Conservation (phyloP, 495 filamentous ascomycete species). For the Hyaloscypha hepaticicola region DNA sequence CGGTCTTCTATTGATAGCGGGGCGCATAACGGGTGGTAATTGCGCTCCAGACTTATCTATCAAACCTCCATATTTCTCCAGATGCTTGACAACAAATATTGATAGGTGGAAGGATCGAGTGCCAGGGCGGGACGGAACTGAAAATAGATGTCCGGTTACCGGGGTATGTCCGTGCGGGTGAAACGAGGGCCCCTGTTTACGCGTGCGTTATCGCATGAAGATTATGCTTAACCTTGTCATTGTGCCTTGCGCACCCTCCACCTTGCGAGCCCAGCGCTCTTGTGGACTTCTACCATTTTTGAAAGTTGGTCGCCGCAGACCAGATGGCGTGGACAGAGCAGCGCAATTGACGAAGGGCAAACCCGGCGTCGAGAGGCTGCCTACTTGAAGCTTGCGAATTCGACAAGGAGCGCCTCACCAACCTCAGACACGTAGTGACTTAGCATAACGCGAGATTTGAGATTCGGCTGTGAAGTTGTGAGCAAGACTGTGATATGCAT, state of each 20-base stretch:
- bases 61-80: not conserved
- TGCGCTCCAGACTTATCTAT: slow-evolving; percentile 8
- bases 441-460: not conserved
- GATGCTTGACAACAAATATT: not conserved
- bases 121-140: not conserved
- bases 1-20: not conserved
- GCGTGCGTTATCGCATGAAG: not conserved
- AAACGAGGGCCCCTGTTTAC: not conserved
- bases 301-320: not conserved
- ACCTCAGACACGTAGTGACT: not conserved
- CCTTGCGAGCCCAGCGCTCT: not conserved
- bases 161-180: slow-evolving; percentile 17
- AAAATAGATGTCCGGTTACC: slow-evolving; percentile 15
- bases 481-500: not conserved
- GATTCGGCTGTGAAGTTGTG: not conserved
- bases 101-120: not conserved
- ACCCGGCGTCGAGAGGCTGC: not conserved
- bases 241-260: slow-evolving; percentile 4
- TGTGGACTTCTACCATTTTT: not conserved
- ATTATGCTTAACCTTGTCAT: slow-evolving; percentile 7
- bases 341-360: not conserved
- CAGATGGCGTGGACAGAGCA: not conserved
- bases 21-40: slow-evolving; percentile 7
- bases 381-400: not conserved
- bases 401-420: not conserved